These are phyloP conservation scores for Raphanus sativus DNA, from an alignment of 345 rosid genomes.

Conservation along the genomic window DNA sequence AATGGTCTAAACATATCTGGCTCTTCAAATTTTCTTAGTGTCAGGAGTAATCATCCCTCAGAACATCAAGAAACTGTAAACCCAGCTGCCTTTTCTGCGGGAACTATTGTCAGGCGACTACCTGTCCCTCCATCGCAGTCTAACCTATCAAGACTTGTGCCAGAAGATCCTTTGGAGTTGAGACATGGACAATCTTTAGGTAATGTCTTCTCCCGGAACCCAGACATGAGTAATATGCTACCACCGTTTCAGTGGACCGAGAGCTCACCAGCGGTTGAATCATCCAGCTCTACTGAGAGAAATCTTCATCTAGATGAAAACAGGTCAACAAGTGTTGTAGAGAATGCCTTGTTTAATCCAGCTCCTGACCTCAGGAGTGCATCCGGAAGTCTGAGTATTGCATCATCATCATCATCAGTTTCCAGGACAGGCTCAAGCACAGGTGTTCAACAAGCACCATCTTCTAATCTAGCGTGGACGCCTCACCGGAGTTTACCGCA, in stretches of 20 bases:
- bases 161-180: conserved; percentile 46
- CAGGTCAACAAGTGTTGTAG: conserved; percentile 38
- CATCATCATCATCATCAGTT: conserved; percentile 47
- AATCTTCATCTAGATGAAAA: conserved; percentile 45
- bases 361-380: conserved; percentile 51
- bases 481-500: conserved; percentile 49
- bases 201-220: conserved; percentile 39
- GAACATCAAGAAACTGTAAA: conserved; percentile 49
- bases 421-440: conserved; percentile 36
- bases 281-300: conserved; percentile 50
- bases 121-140: conserved; percentile 42
- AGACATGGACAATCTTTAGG: conserved; percentile 45
- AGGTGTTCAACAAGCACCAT: conserved; percentile 51
- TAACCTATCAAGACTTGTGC: conserved; percentile 48
- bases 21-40: conserved; percentile 43
- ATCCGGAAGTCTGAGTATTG: conserved; percentile 42
- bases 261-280: conserved; percentile 49
- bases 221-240: conserved; percentile 42
- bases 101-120: conserved; percentile 49
- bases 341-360: conserved; percentile 54
- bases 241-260: conserved; percentile 58
- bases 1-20: conserved; percentile 44
- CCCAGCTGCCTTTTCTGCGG: conserved; percentile 51
- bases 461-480: conserved; percentile 45
- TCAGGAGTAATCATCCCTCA: conserved; percentile 59